These are phyloP conservation scores for Wickerhamiella siamensis DNA, from an alignment of 805 yeast genomes.

Conservation along the genomic window DNA sequence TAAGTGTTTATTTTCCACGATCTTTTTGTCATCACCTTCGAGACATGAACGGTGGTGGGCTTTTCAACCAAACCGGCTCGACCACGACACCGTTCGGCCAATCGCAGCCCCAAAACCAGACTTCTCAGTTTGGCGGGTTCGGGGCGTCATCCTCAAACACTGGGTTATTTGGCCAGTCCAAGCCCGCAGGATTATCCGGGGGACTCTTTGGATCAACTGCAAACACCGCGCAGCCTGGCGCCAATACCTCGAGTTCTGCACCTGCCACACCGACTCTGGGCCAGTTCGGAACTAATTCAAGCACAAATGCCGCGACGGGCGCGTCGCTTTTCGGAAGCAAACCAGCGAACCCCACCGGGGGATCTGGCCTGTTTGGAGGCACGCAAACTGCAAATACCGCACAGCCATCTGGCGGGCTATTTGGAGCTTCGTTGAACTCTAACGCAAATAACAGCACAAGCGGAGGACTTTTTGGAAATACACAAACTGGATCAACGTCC, in stretches of 20 bases:
- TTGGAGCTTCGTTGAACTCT: slow-evolving; percentile 13
- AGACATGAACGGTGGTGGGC: not conserved
- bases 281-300: slow-evolving; percentile 9
- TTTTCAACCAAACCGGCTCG: not conserved
- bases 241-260: not conserved
- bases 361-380: too few species aligned
- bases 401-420: slow-evolving; percentile 20
- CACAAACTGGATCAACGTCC: slow-evolving; percentile 3
- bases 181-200: slow-evolving; percentile 16
- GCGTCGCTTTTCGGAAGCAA: slow-evolving; percentile 1
- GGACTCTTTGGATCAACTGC: slow-evolving; percentile 16
- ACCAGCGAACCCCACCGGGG: too few species aligned
- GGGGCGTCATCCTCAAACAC: slow-evolving; percentile 4
- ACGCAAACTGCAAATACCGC: too few species aligned
- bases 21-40: not conserved
- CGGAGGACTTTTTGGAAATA: slow-evolving; percentile 17
- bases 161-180: slow-evolving; percentile 17
- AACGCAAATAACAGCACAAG: slow-evolving; percentile 3
- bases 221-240: not conserved
- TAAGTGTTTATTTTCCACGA: not conserved
- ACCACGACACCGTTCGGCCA: slow-evolving; percentile 5
- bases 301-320: slow-evolving; percentile 1
- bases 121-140: slow-evolving; percentile 4
- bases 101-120: slow-evolving; percentile 17
- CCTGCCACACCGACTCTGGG: not conserved